These are phyloP conservation scores for Vararia minispora DNA, from an alignment of 768 basidiomycete species.

Conservation along the genomic window DNA sequence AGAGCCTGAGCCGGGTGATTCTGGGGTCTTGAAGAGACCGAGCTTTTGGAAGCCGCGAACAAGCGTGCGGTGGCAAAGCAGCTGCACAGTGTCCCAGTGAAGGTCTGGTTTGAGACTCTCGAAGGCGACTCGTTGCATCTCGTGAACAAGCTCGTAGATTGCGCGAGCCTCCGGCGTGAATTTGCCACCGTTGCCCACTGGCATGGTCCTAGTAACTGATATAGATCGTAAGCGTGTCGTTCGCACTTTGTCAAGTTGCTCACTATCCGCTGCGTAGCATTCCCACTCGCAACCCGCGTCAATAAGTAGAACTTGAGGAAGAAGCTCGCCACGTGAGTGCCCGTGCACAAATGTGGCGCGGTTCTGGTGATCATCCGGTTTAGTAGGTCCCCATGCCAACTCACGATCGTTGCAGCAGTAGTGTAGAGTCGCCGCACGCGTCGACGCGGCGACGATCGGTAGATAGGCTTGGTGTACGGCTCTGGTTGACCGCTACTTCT, in stretches of 20 bases:
- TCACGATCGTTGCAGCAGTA: slow-evolving; percentile 90
- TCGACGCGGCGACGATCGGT: slow-evolving; percentile 85
- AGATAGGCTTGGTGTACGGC: slow-evolving; percentile 83
- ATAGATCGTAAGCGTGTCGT: slow-evolving; percentile 4
- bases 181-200: slow-evolving; percentile 88
- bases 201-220: slow-evolving; percentile 64
- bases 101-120: slow-evolving; percentile 59
- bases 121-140: slow-evolving; percentile 86
- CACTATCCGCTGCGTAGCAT: slow-evolving; percentile 55
- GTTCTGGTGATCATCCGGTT: slow-evolving; percentile 44
- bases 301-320: slow-evolving; percentile 73
- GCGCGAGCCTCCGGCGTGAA: slow-evolving; percentile 73
- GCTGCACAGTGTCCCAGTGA: slow-evolving; percentile 86
- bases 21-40: slow-evolving; percentile 69
- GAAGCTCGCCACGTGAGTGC: slow-evolving; percentile 28
- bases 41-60: slow-evolving; percentile 71
- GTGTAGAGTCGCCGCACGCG: slow-evolving; percentile 81
- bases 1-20: slow-evolving; percentile 35
- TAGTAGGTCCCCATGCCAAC: slow-evolving; percentile 75
- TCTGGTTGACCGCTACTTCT: slow-evolving; percentile 25
- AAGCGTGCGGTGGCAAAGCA: slow-evolving; percentile 74
- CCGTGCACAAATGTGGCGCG: slow-evolving; percentile 32
- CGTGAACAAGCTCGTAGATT: slow-evolving; percentile 80
- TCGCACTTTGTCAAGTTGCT: slow-evolving; percentile 12
- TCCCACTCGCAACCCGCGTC: slow-evolving; percentile 93